Base-by-base conservation (phyloP, 495 filamentous ascomycete species). In the Eremomyces bilateralis region DNA sequence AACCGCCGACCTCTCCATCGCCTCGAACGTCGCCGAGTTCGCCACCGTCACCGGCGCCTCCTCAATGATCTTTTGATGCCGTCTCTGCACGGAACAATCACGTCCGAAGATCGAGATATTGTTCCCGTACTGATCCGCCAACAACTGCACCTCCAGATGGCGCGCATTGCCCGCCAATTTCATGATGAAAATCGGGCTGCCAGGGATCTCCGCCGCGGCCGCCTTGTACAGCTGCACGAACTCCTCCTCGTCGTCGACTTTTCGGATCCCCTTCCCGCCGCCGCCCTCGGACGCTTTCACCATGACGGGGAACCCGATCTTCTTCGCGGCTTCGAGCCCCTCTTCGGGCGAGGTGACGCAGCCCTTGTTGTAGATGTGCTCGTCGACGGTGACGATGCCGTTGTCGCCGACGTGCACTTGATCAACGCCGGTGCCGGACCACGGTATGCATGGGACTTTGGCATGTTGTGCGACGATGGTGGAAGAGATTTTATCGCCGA, bases 41-140 rank as follows among this genome's bases (percentile, higher is more conserved):
- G 88, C 88, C 35, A 99, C 85, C 6, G 88, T 99, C 21, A 94
- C 88, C 10, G 88, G 88, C 3, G 88, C 88, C 57, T 99, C 88
- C 57, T 99, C 88, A 43, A 99, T 99, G 55, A 99, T 99, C 64
- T 99, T 99, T 59, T 99, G 88, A 61, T 99, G 88, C 59, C 88
- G 69, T 57, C 88, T 76, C 60, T 99, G 88, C 1, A 99, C 88
- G 41, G 88, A 99, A 56, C 88, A 99, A 61, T 99, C 88, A 73
- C 88, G 73, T 43, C 88, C 88, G 46, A 95, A 95, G 16, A 99
- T 68, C 3, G 88, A 99, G 48, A 99, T 93, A 57, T 95, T 95
- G 67, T 99, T 94, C 38, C 90, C 90, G 54, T 99, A 99, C 66
- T 99, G 79, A 62, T 99, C 88, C 34, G 88, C 88, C 24, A 99